Evolutionary conservation across 805 yeast genomes (phyloP).

Genomic region (Candida stauntonica): DNA sequence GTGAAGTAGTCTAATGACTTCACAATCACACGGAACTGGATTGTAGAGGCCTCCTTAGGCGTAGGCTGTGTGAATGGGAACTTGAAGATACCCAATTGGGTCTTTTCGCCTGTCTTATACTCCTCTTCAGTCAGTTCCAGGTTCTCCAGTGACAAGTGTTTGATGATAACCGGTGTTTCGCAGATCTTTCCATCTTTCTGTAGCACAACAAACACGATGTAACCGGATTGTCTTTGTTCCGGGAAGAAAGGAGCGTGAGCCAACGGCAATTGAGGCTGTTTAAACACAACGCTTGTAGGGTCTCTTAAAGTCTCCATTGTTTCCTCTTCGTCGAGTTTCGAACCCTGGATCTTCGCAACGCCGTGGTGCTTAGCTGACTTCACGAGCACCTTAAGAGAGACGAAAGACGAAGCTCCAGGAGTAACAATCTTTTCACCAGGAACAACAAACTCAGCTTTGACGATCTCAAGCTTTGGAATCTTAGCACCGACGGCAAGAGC

Average conservation of each 20-base stretch:
- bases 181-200: constrained; percentile 80
- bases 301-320: constrained; percentile 63
- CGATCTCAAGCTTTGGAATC: constrained; percentile 64
- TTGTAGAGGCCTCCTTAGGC: constrained; percentile 65
- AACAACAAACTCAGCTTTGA: constrained; percentile 72
- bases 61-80: constrained; percentile 71
- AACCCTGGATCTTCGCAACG: constrained; percentile 29
- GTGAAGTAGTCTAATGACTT: constrained; percentile 80
- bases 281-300: constrained; percentile 61
- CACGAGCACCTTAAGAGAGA: constrained; percentile 69
- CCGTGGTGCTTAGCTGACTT: constrained; percentile 65
- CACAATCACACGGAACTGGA: constrained; percentile 64
- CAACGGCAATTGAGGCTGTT: constrained; percentile 67
- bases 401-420: constrained; percentile 68
- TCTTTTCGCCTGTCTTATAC: constrained; percentile 29
- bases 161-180: constrained; percentile 57
- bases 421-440: constrained; percentile 79
- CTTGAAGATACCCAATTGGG: constrained; percentile 67
- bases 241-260: constrained; percentile 80
- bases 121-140: constrained; percentile 48
- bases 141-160: constrained; percentile 51
- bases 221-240: constrained; percentile 39
- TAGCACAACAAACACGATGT: constrained; percentile 65
- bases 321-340: constrained; percentile 48
- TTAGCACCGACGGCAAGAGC: constrained; percentile 54